A percentile compares a stretch with the other conserved stretches of the same genome.
phyloP scores from a whole-genome alignment of 169 alveolate species.

The Plasmodium knowlesi region DNA sequence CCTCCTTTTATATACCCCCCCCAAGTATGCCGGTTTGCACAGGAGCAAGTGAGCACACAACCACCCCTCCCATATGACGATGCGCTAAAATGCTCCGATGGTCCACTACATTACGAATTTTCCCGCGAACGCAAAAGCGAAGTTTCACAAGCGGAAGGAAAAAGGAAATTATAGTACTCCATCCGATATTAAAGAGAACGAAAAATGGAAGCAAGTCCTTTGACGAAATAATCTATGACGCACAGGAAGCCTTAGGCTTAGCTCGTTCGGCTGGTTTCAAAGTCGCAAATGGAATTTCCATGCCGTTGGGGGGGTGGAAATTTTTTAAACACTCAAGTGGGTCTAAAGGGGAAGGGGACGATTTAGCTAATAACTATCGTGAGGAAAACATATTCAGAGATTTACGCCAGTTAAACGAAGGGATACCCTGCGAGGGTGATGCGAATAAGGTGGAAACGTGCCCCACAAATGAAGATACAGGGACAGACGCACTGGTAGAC shows the following conservation, averaged over 20 bases:
- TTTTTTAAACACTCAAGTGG: not conserved
- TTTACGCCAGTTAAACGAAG: not conserved
- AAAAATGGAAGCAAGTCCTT: slow-evolving; percentile 10
- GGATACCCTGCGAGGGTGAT: not conserved
- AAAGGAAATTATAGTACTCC: slow-evolving; percentile 71
- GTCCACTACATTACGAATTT: not conserved
- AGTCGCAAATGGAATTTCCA: slow-evolving; percentile 65
- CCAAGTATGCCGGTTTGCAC: not conserved
- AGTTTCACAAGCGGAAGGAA: slow-evolving; percentile 11
- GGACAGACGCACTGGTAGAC: not conserved
- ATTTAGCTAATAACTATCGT: not conserved
- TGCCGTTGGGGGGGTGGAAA: slow-evolving; percentile 73
- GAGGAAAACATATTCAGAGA: not conserved
- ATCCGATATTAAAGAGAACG: slow-evolving; percentile 40
- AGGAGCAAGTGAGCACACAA: not conserved
- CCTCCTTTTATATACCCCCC: not conserved
- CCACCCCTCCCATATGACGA: not conserved
- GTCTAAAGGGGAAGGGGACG: not conserved
- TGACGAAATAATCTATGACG: slow-evolving; percentile 55
- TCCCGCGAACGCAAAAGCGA: slow-evolving; percentile 2
- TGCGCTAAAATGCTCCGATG: not conserved
- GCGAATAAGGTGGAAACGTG: not conserved
- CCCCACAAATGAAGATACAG: not conserved
- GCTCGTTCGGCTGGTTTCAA: slow-evolving; percentile 71
- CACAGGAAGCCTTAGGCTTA: slow-evolving; percentile 73